Base-by-base conservation (phyloP, 1,284 basidiomycete species). In the Rhodofomes roseus region DNA sequence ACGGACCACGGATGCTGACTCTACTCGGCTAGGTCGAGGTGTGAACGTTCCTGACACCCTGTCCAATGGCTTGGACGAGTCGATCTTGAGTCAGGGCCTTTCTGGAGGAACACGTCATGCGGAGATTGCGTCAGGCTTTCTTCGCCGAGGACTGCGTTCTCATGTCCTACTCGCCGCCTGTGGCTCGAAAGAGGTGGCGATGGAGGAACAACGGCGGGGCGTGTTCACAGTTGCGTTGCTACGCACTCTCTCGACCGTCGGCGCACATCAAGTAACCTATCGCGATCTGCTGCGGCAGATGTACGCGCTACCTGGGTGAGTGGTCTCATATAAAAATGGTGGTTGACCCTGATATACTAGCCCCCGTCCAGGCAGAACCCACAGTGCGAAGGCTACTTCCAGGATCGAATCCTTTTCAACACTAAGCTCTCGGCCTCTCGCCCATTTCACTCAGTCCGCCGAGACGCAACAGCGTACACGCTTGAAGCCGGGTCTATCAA, bases 131-230 rank as follows among this genome's bases (percentile, higher is more conserved):
- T 11, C 23, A 1, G 54, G 54, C 1, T 55, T 55, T 25, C 27
- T 41, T 31, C 37, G 41, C 23, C 27, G 54, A 37, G 54, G 54
- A 3, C 25, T 55, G 7, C 54, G 54, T 20, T 55, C 54, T 11
- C 54, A 55, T 23, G 54, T 55, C 36, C 39, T 55, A 16, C 54
- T 55, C 18, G 54, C 54, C 18, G 54, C 54, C 16, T 55, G 54
- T 41, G 40, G 37, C 40, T 31, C 54, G n/a, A 41, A n/a, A 29
- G 54, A 55, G 25, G 4, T 22, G 36, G 54, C 54, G 14, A 41
- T 31, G 27, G 54, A 55, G 20, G 9, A 55, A 29, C 37, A 44
- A 29, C 20, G n/a, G 16, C 18, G 54, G 20, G 54, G 54, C 5
- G 23, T 55, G 12, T 55, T 55, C 54, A 55, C 54, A 18, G 39